phyloP scores from a whole-genome alignment of 1,284 basidiomycete genomes.

The Tilletia setariae region DNA sequence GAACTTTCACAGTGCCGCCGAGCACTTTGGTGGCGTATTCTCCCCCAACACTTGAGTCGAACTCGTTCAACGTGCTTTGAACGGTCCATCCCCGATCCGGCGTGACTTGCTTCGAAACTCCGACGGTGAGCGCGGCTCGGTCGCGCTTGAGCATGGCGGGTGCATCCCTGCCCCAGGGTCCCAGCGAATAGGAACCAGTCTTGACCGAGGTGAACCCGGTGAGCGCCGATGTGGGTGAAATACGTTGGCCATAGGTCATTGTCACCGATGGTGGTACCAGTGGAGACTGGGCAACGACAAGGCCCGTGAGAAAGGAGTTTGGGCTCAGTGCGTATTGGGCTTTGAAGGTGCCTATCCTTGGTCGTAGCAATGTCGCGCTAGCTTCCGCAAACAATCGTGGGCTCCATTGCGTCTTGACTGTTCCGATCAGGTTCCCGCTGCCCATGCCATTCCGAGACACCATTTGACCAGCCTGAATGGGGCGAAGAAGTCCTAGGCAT shows the following conservation, averaged over 20 bases:
- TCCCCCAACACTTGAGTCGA: constrained; percentile 41
- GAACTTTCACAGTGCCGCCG: constrained; percentile 56
- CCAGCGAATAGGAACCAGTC: constrained; percentile 57
- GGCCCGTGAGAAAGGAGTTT: constrained; percentile 53
- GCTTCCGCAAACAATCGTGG: constrained; percentile 58
- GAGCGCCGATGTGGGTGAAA: constrained; percentile 40
- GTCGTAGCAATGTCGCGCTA: constrained; percentile 56
- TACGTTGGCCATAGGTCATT: constrained; percentile 56
- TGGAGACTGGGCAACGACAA: constrained; percentile 39
- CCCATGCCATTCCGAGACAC: constrained; percentile 55
- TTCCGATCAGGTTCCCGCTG: constrained; percentile 62
- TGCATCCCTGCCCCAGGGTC: constrained; percentile 55
- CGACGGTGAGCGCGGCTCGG: constrained; percentile 37
- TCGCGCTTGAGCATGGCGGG: constrained; percentile 25
- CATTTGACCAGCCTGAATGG: constrained; percentile 53
- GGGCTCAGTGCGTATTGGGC: constrained; percentile 57
- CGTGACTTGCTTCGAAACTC: constrained; percentile 37
- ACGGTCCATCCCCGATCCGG: constrained; percentile 44
- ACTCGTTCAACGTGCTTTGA: constrained; percentile 31
- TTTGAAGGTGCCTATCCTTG: constrained; percentile 56
- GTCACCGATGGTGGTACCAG: constrained; percentile 55
- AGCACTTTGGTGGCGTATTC: constrained; percentile 57
- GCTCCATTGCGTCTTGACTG: constrained; percentile 66
- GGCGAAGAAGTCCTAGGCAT: not conserved
- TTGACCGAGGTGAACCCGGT: constrained; percentile 53